Percentiles rank a stretch among this genome's conserved stretches.
Evolutionary conservation across 495 filamentous ascomycete genomes (phyloP).

Genomic region (Beverwykella pulmonaria): DNA sequence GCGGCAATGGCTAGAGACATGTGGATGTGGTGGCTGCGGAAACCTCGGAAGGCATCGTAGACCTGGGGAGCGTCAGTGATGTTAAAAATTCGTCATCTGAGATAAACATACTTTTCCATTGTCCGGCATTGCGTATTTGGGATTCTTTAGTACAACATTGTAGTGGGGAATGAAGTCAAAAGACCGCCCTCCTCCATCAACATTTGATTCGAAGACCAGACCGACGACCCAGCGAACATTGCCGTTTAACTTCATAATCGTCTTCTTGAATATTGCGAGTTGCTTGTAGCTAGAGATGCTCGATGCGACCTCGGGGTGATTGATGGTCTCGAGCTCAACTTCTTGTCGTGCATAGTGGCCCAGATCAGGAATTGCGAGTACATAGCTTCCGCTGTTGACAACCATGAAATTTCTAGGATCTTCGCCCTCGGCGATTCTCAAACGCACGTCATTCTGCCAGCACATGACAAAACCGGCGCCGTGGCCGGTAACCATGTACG

Average conservation of each 20-base stretch:
- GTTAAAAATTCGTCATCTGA: background rate
- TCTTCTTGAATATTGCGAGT: constrained; percentile 87
- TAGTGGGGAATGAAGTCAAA: constrained; percentile 93
- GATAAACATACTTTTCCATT: constrained; percentile 40
- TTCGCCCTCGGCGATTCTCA: constrained; percentile 77
- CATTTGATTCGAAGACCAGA: constrained; percentile 85
- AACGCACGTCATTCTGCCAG: constrained; percentile 89
- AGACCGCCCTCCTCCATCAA: constrained; percentile 64
- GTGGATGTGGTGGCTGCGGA: constrained; percentile 94
- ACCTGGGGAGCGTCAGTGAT: constrained; percentile 47
- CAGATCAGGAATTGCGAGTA: constrained; percentile 91
- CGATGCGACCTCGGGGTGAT: constrained; percentile 57
- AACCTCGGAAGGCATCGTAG: constrained; percentile 92
- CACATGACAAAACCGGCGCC: constrained; percentile 97
- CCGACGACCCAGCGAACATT: constrained; percentile 90
- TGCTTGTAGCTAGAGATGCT: constrained; percentile 69
- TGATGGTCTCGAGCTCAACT: constrained; percentile 55
- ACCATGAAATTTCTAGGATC: constrained; percentile 93
- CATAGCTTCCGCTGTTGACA: constrained; percentile 90
- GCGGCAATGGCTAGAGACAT: constrained; percentile 87
- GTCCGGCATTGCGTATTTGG: constrained; percentile 65
- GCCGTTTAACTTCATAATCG: constrained; percentile 96
- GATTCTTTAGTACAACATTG: constrained; percentile 81
- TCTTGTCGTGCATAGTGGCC: constrained; percentile 75
- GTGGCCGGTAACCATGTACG: constrained; percentile 88